These are phyloP conservation scores for Orbilia javanica DNA, from an alignment of 2,329 filamentous ascomycete species.

Conservation along the genomic window DNA sequence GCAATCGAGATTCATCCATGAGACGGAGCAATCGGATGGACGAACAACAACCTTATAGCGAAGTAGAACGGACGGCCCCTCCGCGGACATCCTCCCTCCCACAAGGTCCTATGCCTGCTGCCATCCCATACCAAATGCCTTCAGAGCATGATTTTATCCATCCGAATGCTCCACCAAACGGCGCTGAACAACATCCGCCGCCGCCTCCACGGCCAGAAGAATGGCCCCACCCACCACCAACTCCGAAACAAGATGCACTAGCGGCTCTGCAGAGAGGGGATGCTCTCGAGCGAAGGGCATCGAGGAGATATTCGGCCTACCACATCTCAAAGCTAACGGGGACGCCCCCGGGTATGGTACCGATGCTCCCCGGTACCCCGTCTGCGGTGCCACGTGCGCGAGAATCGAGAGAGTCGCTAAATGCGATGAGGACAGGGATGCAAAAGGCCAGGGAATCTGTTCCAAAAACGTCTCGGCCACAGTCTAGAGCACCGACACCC, in stretches of 20 bases:
- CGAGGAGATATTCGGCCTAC: constrained; percentile 92
- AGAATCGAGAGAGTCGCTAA: constrained; percentile 62
- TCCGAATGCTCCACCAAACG: constrained; percentile 22
- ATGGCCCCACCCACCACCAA: constrained; percentile 80
- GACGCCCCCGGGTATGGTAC: constrained; percentile 81
- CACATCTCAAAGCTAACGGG: constrained; percentile 96
- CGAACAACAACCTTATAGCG: constrained; percentile 54
- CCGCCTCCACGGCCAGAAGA: constrained; percentile 40
- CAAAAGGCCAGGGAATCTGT: constrained; percentile 30
- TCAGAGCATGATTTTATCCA: constrained; percentile 51
- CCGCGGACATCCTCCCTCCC: constrained; percentile 62
- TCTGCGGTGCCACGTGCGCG: constrained; percentile 60
- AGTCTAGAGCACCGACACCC: constrained; percentile 32
- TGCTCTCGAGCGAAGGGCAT: constrained; percentile 91
- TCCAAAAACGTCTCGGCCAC: constrained; percentile 19
- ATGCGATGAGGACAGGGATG: constrained; percentile 59
- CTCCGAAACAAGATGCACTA: constrained; percentile 88
- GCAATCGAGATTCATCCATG: constrained; percentile 62
- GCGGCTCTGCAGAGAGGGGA: constrained; percentile 91
- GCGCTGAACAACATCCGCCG: constrained; percentile 17
- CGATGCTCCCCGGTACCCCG: constrained; percentile 77
- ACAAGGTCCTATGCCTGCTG: constrained; percentile 44
- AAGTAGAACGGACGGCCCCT: constrained; percentile 60
- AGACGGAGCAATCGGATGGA: constrained; percentile 42
- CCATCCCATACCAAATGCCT: constrained; percentile 51